phyloP scores from a whole-genome alignment of 2,329 filamentous ascomycete species.

The Trichoderma sp. region DNA sequence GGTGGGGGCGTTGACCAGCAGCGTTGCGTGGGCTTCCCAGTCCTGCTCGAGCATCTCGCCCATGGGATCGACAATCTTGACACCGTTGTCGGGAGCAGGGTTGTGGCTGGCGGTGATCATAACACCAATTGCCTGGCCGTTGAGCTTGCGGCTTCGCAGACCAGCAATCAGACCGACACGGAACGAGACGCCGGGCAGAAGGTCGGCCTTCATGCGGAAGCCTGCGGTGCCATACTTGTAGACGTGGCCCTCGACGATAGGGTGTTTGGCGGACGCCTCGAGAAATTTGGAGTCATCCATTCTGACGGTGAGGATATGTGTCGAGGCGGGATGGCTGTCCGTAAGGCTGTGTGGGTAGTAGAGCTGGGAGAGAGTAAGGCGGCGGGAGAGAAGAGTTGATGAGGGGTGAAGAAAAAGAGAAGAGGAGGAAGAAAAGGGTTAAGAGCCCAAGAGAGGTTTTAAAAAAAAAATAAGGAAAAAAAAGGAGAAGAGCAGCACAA shows the following conservation, averaged over 20 bases:
- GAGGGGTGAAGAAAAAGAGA: not conserved
- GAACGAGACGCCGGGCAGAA: conserved; percentile 89
- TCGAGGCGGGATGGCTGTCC: not conserved
- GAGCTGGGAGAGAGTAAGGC: not conserved
- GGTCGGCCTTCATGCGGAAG: conserved; percentile 68
- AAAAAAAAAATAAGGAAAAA: not conserved
- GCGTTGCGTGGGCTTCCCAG: conserved; percentile 88
- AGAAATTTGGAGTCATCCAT: conserved; percentile 56
- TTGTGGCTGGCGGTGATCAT: conserved; percentile 97
- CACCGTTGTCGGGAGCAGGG: conserved; percentile 82
- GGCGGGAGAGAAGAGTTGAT: not conserved
- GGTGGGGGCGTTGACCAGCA: conserved; percentile 77
- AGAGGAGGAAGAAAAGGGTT: not conserved
- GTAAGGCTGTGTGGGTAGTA: not conserved
- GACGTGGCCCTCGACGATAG: conserved; percentile 52
- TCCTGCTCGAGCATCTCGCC: conserved; percentile 97
- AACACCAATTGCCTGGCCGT: conserved; percentile 87
- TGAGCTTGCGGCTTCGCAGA: conserved; percentile 84
- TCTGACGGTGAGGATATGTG: conserved; percentile 19
- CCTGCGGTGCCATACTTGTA: conserved; percentile 67
- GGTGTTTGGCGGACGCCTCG: conserved; percentile 60
- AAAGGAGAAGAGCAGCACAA: not conserved
- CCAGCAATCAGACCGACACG: conserved; percentile 86
- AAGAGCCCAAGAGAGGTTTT: not conserved
- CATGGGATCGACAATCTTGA: conserved; percentile 96